Evolutionary conservation across 2,329 filamentous ascomycete genomes (phyloP), one percentile per base, ranked within the genome.

Genomic region (Pseudohalonectria lignicola): DNA sequence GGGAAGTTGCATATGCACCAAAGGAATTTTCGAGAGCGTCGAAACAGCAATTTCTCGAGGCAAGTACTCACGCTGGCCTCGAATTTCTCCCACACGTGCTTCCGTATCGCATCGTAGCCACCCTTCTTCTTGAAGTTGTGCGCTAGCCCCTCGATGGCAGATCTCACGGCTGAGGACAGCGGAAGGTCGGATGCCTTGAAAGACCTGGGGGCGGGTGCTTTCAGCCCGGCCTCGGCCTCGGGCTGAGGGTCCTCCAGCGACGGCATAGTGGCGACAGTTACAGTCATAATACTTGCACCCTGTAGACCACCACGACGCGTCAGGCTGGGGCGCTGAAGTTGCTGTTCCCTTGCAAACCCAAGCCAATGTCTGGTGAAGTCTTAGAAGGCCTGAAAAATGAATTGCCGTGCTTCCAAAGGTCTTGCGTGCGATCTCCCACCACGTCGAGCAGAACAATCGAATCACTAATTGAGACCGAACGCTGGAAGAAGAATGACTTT

Each of bases 121-220:
- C 85, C 85, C 58, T 86, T 86, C 62, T 88, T 90, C 61, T 88
- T 88, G 63, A 88, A 90, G 10, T 74, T 80, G 53, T 85, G 79
- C n/a, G 83, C 74, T 17, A 90, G 70, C 13, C 70, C 73, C 49
- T 88, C 83, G 40, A 90, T 86, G 2, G 80, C 78, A 2, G 74
- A 71, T 45, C 82, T 71, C 37, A 85, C 84, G n/a, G 76, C 71
- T 3, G 79, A 81, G 5, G 82, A 74, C 16, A 88, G 62, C 2
- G 84, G 84, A 15, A 90, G 67, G 48, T 90, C 84, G 0, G 79
- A 80, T 3, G 82, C 74, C 56, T 86, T 86, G 54, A 81, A 75
- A 50, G 76, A 82, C 48, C 60, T 43, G 8, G 45, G 36, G n/a
- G 39, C 42, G 5, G 37, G 21, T 11, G 33, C 35, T 11, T 35